Conservation (phyloP, 176 grass and related monocot genomes). For the Puccinellia tenuiflora region DNA sequence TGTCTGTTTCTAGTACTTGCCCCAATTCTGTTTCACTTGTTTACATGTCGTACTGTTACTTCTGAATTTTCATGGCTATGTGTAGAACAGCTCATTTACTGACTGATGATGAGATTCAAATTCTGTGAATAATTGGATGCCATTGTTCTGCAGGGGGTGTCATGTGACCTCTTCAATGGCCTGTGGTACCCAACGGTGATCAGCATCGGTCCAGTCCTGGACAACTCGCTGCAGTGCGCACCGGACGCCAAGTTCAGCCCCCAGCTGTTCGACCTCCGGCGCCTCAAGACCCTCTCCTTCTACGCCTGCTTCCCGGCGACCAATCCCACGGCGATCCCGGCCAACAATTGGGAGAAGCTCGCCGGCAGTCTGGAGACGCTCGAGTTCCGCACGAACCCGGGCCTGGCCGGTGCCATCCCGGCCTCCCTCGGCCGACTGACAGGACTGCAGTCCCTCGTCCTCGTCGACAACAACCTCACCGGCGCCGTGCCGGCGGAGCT, state of each 20-base stretch:
- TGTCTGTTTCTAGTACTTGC: background rate
- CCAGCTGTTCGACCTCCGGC: conserved; percentile 66
- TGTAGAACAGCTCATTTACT: background rate
- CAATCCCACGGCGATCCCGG: conserved; percentile 36
- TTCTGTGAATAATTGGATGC: conserved; percentile 5
- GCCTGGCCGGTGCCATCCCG: conserved; percentile 50
- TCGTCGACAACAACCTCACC: conserved; percentile 69
- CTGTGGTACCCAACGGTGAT: conserved; percentile 77
- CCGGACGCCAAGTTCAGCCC: conserved; percentile 49
- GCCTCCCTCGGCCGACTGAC: conserved; percentile 39
- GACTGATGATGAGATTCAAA: background rate
- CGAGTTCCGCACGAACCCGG: conserved; percentile 66
- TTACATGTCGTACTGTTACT: background rate
- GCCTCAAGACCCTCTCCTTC: conserved; percentile 66
- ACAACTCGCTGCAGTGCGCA: conserved; percentile 77
- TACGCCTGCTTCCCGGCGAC: conserved; percentile 63
- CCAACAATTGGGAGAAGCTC: conserved; percentile 54
- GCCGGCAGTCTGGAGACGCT: conserved; percentile 58
- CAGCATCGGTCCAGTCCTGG: conserved; percentile 77
- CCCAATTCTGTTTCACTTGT: background rate
- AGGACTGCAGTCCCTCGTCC: conserved; percentile 65
- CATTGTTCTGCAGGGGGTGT: conserved; percentile 62
- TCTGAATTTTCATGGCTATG: background rate
- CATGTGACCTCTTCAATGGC: conserved; percentile 85
- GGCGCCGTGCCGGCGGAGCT: conserved; percentile 53